Evolutionary conservation across 352 stramenopile genomes (phyloP), one percentile per base, ranked within the genome.

Genomic region (Saprolegnia diclina): DNA sequence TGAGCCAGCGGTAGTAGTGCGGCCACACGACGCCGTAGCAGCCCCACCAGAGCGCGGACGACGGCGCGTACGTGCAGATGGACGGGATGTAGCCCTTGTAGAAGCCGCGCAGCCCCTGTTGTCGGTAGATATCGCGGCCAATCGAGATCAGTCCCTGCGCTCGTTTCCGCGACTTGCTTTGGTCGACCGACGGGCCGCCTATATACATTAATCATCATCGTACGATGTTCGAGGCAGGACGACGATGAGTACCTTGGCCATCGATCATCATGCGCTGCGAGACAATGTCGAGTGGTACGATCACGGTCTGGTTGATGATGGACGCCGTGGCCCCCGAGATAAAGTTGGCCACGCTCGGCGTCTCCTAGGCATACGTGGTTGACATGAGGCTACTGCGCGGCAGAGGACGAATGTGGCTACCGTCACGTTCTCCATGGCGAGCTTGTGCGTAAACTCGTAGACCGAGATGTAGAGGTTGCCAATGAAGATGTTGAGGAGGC

Each of bases 391-490:
- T n/a, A 44, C 4, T 9, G 37, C 14, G 24, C 10, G 19, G 21
- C 4, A 46, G 32, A 19, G 21, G 14, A 48, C 24, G 55, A 13
- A 50, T 71, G 24, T 45, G 45, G 65, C 10, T 67, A 90, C 79
- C 56, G 77, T 77, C 13, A 81, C 83, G 65, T 81, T 72, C 45
- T 88, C 76, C 44, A 87, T 72, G 29, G 83, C 85, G 10, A 86
- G 66, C 68, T 93, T 90, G 65, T 86, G 83, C 38, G 83, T 80
- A 56, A 92, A 82, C 62, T 95, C 88, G 67, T 95, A 96, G 24
- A 95, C 76, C 18, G 82, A 92, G 45, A 96, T 94, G 76, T 96
- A 96, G n/a, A 96, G 65, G 66, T 96, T 94, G 22, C 88, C 88
- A 4, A 83, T 92, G 52, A 93, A 62, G 24, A 96, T 83, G 70